Base-by-base conservation (phyloP, 495 filamentous ascomycete species). In the Penicillium silybi region DNA sequence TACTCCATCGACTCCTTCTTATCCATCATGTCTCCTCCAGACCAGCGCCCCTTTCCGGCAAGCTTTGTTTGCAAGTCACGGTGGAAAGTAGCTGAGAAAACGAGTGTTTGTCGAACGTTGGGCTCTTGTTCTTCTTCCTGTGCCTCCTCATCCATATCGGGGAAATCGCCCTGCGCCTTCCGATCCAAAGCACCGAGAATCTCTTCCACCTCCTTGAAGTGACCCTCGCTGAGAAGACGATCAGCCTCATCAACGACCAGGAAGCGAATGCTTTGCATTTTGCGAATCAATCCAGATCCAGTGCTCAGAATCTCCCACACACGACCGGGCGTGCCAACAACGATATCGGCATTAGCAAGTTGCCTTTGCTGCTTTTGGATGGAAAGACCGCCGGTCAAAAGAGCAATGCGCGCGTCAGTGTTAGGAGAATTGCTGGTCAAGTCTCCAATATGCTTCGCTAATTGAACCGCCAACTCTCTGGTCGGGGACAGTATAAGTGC, bases 51-150 rank as follows among this genome's bases (percentile, higher is more conserved):
- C 61, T 90, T 95, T 4, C 89, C 86, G 7, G 89, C 82, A 3
- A 98, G 76, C 61, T 96, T 97, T 59, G 92, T 86, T 63, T 97
- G 92, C 45, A 98, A 67, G 10, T 83, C 85, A 58, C 88, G 88
- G 61, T 96, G 86, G 71, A 98, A 96, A 0, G 93, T 98, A 3
- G 93, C 93, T 0, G 95, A 97, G 71, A 98, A 98, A 32, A 98
- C 88, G 2, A 98, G 79, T 1, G 91, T 97, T 65, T 98, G 93
- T 20, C 54, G 35, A 26, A 45, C 23, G 35, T 42, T 17, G 46
- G 49, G 44, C 46, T 59, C 44, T 23, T 69, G 58, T 11, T 70
- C 54, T 17, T 58, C 53, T 10, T 55, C 51, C 10, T 32, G 9
- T 13, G 52, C 50, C 32, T 70, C 52, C 26, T 69, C 64, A 19